Base-by-base conservation (phyloP, 208 protist genomes). In the Acanthamoeba lenticulata region DNA sequence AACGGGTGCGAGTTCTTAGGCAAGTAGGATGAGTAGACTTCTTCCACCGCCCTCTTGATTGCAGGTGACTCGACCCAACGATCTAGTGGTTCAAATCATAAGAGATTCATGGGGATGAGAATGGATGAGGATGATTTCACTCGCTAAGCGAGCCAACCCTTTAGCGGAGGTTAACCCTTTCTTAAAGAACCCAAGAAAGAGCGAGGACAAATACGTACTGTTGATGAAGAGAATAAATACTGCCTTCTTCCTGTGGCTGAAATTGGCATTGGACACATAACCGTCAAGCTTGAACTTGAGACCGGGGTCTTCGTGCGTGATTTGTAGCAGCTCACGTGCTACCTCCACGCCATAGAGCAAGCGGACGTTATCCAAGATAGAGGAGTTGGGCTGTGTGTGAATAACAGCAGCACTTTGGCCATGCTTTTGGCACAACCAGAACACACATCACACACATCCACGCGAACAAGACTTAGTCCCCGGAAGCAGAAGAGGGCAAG, bases 1-100 rank as follows among this genome's bases (percentile, higher is more conserved):
- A 99, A 99, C 9, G 99, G 98, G 49, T 98, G 97, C 36, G 97
- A 96, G 34, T 98, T 96, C 44, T 98, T 98, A 0, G 98, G 98
- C 62, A 99, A 95, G 65, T 99, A 97, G 65, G 95, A 91, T 42
- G 94, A 95, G 95, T 99, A 99, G 11, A 99, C 96, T 9, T 92
- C 62, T 38, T 99, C 97, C 19, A 99, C 38, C 1, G 97, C 97
- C 67, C 96, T 96, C 67, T 98, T 98, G n/a, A 99, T 93, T 19
- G 95, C 94, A 11, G 60, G 55, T 34, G 95, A 97, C 29, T 98
- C 97, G 5, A 99, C 98, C 21, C 98, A 95, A 3, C 98, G 83
- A 36, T 98, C 96, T 98, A 94, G 52, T n/a, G n/a, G n/a, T n/a
- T n/a, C n/a, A n/a, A n/a, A n/a, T n/a, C n/a, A n/a, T n/a, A n/a